Evolutionary conservation across 129 eudicot genomes (phyloP).

Genomic region (Helianthus tuberosus): DNA sequence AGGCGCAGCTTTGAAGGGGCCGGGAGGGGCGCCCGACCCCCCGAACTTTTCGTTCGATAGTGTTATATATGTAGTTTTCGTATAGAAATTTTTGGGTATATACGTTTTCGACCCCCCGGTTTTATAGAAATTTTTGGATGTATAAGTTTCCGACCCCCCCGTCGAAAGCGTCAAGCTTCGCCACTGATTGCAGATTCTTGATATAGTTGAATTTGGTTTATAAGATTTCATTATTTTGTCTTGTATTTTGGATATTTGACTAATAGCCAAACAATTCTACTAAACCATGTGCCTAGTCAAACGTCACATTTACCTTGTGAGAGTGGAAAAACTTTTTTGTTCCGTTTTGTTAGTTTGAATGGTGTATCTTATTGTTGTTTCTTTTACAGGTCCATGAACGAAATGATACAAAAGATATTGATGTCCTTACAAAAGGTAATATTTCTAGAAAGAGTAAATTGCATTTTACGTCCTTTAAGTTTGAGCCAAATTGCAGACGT

Average conservation of each 20-base stretch:
- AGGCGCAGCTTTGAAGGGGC: too few relatives aligned
- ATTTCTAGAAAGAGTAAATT: not conserved
- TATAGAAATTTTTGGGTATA: too few relatives aligned
- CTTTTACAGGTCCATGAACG: conserved; percentile 71
- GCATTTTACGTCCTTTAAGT: too few relatives aligned
- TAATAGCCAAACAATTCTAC: not conserved
- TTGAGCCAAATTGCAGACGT: too few relatives aligned
- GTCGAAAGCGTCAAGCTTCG: too few relatives aligned
- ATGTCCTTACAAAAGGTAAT: conserved; percentile 87
- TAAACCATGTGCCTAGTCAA: not conserved
- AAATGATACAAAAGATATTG: conserved; percentile 55
- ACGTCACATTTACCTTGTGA: not conserved
- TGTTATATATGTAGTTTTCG: too few relatives aligned
- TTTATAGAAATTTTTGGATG: too few relatives aligned
- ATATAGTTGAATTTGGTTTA: not conserved
- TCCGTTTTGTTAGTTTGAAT: too few relatives aligned
- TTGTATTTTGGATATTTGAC: conserved; percentile 11
- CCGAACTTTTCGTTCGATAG: too few relatives aligned
- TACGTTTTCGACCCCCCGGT: too few relatives aligned
- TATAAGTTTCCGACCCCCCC: too few relatives aligned
- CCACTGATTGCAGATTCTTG: not conserved
- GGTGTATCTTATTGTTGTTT: not conserved
- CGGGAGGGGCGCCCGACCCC: too few relatives aligned
- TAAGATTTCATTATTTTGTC: not conserved
- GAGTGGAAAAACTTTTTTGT: not conserved